A percentile compares a stretch with the other conserved stretches of the same genome.
These are phyloP conservation scores for Lasiosphaeriaceae sp. DNA, from an alignment of 495 filamentous ascomycete species.

Conservation along the genomic window DNA sequence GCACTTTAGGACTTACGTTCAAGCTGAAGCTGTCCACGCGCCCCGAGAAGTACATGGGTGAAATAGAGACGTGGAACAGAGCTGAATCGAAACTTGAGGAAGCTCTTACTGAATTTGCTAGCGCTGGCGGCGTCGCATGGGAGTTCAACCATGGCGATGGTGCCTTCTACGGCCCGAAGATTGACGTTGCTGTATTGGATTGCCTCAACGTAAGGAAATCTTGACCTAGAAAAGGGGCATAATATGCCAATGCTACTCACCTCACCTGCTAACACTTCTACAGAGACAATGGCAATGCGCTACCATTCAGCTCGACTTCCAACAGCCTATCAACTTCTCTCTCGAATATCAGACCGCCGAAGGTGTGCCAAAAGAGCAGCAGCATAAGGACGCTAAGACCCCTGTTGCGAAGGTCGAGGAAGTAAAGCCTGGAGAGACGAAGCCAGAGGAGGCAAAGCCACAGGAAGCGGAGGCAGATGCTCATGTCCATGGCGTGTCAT, in stretches of 20 bases:
- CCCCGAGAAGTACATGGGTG: constrained; percentile 86
- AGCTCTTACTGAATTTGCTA: constrained; percentile 72
- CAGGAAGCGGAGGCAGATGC: not conserved
- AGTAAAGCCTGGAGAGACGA: constrained; percentile 19
- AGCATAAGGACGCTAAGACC: no score
- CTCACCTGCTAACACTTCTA: constrained; percentile 42
- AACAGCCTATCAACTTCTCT: constrained; percentile 65
- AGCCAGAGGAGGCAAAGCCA: constrained; percentile 29
- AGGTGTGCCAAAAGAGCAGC: constrained; percentile 32
- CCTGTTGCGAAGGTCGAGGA: constrained; percentile 26
- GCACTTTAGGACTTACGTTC: constrained; percentile 90
- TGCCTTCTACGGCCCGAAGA: constrained; percentile 93
- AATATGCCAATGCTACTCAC: not conserved
- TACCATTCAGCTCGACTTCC: constrained; percentile 96
- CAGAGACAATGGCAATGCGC: constrained; percentile 69
- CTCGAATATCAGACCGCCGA: constrained; percentile 55
- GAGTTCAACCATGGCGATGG: constrained; percentile 88
- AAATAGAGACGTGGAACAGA: constrained; percentile 80
- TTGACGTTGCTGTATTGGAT: constrained; percentile 64
- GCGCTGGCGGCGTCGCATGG: constrained; percentile 67
- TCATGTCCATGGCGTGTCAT: constrained; percentile 14
- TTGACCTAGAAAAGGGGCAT: not conserved
- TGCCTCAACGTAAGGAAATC: constrained; percentile 23
- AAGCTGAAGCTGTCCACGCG: constrained; percentile 92
- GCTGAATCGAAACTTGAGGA: constrained; percentile 75